Conservation (phyloP, 805 yeast genomes). For the Debaryomyces castellii region DNA sequence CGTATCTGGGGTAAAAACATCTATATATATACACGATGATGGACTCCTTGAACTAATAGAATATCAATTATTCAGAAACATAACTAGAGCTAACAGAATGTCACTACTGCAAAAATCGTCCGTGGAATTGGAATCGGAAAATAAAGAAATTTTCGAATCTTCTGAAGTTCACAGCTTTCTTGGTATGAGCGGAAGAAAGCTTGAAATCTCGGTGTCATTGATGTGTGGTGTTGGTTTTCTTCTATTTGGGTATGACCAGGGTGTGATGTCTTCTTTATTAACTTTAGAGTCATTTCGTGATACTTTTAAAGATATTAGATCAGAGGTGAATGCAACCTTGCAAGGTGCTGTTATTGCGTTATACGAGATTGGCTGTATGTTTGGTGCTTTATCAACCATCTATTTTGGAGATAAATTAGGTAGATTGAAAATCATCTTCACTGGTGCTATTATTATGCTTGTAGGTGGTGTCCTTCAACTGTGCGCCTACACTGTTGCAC, state of each 20-base stretch:
- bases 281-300: slow-evolving; percentile 45
- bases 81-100: no score
- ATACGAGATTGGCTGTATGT: slow-evolving; percentile 72
- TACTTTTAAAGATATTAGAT: slow-evolving; percentile 29
- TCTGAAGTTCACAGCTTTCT: no score
- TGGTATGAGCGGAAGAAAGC: slow-evolving; percentile 5
- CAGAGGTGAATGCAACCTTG: slow-evolving; percentile 26
- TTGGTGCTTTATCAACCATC: slow-evolving; percentile 65
- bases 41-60: no score
- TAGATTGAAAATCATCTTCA: slow-evolving; percentile 59
- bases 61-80: no score
- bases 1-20: no score
- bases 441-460: slow-evolving; percentile 58
- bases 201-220: slow-evolving; percentile 9
- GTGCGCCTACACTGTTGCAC: slow-evolving; percentile 56
- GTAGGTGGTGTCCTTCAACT: slow-evolving; percentile 64
- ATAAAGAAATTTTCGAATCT: no score
- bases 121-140: no score
- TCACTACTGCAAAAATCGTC: no score
- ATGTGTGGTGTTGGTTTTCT: slow-evolving; percentile 51
- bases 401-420: slow-evolving; percentile 63
- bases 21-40: no score
- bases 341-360: slow-evolving; percentile 67
- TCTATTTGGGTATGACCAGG: slow-evolving; percentile 78
- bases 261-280: slow-evolving; percentile 70